Evolutionary conservation across 1,139 yeast genomes (phyloP).

Genomic region (Taiozyma onychis): DNA sequence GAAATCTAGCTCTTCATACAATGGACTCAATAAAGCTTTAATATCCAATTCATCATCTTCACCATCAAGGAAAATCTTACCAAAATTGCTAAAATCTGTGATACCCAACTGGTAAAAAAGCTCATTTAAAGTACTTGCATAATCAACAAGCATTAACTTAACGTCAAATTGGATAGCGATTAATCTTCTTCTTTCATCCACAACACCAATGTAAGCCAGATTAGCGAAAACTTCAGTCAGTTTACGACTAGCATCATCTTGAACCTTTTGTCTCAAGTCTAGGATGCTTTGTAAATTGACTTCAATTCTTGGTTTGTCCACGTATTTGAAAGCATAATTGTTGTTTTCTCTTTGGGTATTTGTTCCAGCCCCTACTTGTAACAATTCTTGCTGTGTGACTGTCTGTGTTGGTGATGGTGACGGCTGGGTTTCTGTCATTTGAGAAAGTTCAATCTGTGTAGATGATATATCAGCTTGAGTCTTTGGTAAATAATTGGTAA

Average conservation of each 20-base stretch:
- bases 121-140: slow-evolving; percentile 61
- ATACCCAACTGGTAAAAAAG: slow-evolving; percentile 78
- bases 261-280: slow-evolving; percentile 47
- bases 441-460: background rate
- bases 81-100: slow-evolving; percentile 78
- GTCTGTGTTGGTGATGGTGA: background rate
- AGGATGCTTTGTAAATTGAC: slow-evolving; percentile 57
- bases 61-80: slow-evolving; percentile 43
- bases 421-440: background rate
- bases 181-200: slow-evolving; percentile 62
- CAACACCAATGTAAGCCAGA: slow-evolving; percentile 76
- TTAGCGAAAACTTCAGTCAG: slow-evolving; percentile 66
- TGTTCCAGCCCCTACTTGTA: background rate
- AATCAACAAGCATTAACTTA: slow-evolving; percentile 72
- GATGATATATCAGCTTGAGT: slow-evolving; percentile 2
- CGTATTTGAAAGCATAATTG: slow-evolving; percentile 1
- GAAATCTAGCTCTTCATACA: slow-evolving; percentile 5
- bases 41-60: slow-evolving; percentile 18
- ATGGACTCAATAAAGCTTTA: slow-evolving; percentile 2
- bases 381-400: background rate
- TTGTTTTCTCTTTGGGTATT: slow-evolving; percentile 2
- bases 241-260: slow-evolving; percentile 39
- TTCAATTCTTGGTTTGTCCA: slow-evolving; percentile 23
- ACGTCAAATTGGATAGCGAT: slow-evolving; percentile 83
- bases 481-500: slow-evolving; percentile 38